Evolutionary conservation across 2,329 filamentous ascomycete species (phyloP).

Genomic region (Zymoseptoria crescenta): DNA sequence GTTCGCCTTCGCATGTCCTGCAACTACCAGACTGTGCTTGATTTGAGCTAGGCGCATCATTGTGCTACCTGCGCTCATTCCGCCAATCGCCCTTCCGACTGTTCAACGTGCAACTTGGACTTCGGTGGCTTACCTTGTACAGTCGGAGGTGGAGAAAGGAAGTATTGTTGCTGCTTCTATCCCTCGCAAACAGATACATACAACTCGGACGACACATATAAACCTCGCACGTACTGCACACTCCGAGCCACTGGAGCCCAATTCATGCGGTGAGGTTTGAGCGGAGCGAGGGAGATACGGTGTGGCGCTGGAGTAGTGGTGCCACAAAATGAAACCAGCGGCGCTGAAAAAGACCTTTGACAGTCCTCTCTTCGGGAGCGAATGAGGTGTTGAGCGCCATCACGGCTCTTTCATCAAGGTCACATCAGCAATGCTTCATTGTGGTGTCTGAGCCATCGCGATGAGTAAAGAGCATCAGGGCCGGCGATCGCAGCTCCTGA

Average conservation of each 20-base stretch:
- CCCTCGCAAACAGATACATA: no score
- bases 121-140: no score
- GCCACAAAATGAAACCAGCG: not conserved
- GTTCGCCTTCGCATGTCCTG: not conserved
- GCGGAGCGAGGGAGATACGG: not conserved
- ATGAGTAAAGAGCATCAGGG: not conserved
- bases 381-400: not conserved
- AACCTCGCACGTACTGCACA: no score
- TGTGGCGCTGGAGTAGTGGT: not conserved
- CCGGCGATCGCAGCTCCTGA: slow-evolving; percentile 2
- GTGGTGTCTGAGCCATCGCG: not conserved
- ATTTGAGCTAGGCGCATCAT: not conserved
- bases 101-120: not conserved
- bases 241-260: no score
- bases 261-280: no score
- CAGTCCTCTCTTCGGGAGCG: not conserved
- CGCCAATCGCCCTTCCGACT: not conserved
- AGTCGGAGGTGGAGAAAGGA: no score
- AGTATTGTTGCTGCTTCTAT: no score
- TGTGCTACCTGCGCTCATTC: not conserved
- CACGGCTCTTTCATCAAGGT: slow-evolving; percentile 5
- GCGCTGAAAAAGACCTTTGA: not conserved
- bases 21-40: not conserved
- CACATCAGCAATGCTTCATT: not conserved
- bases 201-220: no score